phyloP scores from a whole-genome alignment of 805 yeast species.

The Pichia deserticola region DNA sequence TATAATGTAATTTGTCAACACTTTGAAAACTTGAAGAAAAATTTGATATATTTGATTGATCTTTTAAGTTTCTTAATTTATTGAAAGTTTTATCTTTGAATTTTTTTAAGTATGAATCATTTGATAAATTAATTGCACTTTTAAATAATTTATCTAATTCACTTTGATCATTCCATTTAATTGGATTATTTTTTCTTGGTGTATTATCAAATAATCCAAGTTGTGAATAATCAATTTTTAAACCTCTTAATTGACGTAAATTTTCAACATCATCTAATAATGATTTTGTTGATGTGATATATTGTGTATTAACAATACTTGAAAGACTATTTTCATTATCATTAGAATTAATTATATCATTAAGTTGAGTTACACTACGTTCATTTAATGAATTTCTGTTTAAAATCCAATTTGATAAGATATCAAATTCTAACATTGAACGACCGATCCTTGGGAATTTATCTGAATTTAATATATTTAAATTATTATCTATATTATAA shows the following conservation, averaged over 20 bases:
- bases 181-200: constrained; percentile 17
- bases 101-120: constrained; percentile 15
- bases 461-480: constrained; percentile 25
- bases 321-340: background rate
- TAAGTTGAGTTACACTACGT: constrained; percentile 38
- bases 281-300: constrained; percentile 42
- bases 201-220: constrained; percentile 22
- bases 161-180: constrained; percentile 37
- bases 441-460: constrained; percentile 49
- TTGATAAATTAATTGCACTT: constrained; percentile 21
- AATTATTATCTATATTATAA: constrained; percentile 3
- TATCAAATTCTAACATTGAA: constrained; percentile 65
- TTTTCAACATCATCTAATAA: constrained; percentile 52
- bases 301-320: constrained; percentile 13
- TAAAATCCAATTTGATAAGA: constrained; percentile 48
- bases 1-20: constrained; percentile 12
- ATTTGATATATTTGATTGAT: background rate
- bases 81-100: background rate
- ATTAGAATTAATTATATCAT: background rate
- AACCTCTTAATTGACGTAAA: constrained; percentile 39
- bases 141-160: constrained; percentile 30
- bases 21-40: constrained; percentile 29
- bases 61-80: background rate
- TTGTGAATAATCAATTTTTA: constrained; percentile 23
- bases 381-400: constrained; percentile 44